Base-by-base conservation (phyloP, 495 filamentous ascomycete species). In the Baudoinia panamericana region DNA sequence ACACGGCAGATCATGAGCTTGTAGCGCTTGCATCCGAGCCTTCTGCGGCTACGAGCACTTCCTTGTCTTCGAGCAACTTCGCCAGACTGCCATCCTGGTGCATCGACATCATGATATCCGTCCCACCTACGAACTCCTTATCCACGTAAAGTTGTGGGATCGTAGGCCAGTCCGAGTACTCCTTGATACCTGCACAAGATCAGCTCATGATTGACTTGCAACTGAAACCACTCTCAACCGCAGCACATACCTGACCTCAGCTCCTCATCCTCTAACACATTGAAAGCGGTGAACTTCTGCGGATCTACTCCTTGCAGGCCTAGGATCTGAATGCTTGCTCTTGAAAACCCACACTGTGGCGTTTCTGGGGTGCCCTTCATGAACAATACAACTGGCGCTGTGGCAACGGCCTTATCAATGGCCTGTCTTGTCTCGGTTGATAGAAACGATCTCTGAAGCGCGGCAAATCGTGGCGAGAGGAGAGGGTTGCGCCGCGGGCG, bases 331-430 rank as follows among this genome's bases (percentile, higher is more conserved):
- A 97, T 85, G 56, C 75, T 88, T 18, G 90, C 88, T 54, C 86
- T 72, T 36, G 90, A 97, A 67, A 95, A 97, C 27, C 90, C 90
- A 61, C 90, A 97, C 58, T 97, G 88, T n/a, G 90, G 90, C 17
- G 73, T 84, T 61, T 95, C 90, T 28, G 90, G 90, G 2, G 90
- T 95, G 36, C 90, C 88, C 63, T 96, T 96, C 88, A 96, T 96
- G 67, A 96, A 97, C 19, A 97, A 71, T 12, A 97, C 90, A 0
- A 97, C 88, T 3, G 87, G 88, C 8, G 84, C 78, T 1, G 84
- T 82, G 18, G 57, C 63, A 15, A 96, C 74, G 7, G 86, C 87
- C 57, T 85, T 81, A 54, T 95, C 82, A 47, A 97, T 95, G 3
- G 86, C 84, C 20, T 71, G 59, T 42, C 65, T 70, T 16, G 79